These are phyloP conservation scores for Gomphus bonarii DNA, from an alignment of 1,284 basidiomycete genomes.

Conservation along the genomic window DNA sequence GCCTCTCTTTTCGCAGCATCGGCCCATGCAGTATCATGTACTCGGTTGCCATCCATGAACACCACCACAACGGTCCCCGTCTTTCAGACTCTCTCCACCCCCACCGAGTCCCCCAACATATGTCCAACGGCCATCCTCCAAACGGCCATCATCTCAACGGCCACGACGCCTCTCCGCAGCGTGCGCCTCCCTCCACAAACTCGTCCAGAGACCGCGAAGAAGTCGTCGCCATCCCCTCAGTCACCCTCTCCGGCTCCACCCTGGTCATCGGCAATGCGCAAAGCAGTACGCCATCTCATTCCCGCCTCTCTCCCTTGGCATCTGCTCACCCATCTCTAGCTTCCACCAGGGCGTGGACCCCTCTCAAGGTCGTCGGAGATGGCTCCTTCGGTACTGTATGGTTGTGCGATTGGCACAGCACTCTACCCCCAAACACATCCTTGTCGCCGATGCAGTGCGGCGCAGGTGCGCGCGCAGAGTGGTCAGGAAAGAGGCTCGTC, in stretches of 20 bases:
- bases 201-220: slow-evolving; percentile 44
- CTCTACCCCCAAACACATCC: slow-evolving; percentile 79
- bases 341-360: slow-evolving; percentile 33
- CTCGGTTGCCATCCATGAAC: slow-evolving; percentile 43
- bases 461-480: slow-evolving; percentile 83
- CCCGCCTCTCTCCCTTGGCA: slow-evolving; percentile 11
- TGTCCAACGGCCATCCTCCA: slow-evolving; percentile 20
- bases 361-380: slow-evolving; percentile 88
- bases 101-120: slow-evolving; percentile 8
- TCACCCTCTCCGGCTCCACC: slow-evolving; percentile 52
- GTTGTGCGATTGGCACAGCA: slow-evolving; percentile 98
- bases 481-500: slow-evolving; percentile 89
- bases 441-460: slow-evolving; percentile 89
- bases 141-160: slow-evolving; percentile 24
- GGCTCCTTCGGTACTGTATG: slow-evolving; percentile 97
- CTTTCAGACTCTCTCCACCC: not conserved
- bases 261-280: slow-evolving; percentile 62
- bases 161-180: slow-evolving; percentile 15
- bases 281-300: slow-evolving; percentile 41
- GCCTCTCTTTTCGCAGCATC: slow-evolving; percentile 14
- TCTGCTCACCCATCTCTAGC: slow-evolving; percentile 13
- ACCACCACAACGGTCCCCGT: slow-evolving; percentile 19
- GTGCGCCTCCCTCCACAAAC: slow-evolving; percentile 20
- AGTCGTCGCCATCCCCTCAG: slow-evolving; percentile 62
- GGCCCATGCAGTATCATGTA: slow-evolving; percentile 56